Evolutionary conservation across 192 early-diverging fungal genomes (phyloP).

Genomic region (Gonapodya prolifera): DNA sequence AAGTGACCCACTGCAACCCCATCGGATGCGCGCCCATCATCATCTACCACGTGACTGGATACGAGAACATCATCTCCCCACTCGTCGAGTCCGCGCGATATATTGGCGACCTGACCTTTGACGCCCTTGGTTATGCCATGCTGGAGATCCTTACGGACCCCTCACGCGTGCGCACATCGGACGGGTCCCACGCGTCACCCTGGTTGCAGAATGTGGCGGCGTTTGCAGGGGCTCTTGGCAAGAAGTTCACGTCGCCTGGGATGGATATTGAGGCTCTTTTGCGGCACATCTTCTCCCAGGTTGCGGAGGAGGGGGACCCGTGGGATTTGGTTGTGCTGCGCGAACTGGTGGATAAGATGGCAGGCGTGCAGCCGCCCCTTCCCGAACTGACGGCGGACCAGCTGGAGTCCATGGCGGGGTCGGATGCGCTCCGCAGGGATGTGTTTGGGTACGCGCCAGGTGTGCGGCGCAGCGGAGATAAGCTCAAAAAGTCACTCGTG

Average conservation of each 20-base stretch:
- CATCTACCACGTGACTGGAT: constrained; percentile 50
- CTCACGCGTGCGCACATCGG: constrained; percentile 37
- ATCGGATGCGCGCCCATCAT: constrained; percentile 53
- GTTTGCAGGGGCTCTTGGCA: constrained; percentile 52
- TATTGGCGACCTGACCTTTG: constrained; percentile 57
- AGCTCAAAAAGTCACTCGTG: constrained; percentile 38
- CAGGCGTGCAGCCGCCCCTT: constrained; percentile 46
- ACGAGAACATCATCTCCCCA: constrained; percentile 59
- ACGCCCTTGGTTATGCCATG: constrained; percentile 54
- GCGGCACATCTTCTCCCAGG: constrained; percentile 48
- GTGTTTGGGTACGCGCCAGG: too few relatives aligned
- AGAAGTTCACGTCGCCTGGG: constrained; percentile 32
- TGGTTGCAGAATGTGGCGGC: constrained; percentile 54
- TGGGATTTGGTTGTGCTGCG: constrained; percentile 54
- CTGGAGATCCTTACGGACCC: constrained; percentile 50
- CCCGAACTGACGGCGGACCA: constrained; percentile 44
- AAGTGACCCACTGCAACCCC: constrained; percentile 63
- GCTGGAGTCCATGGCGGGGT: constrained; percentile 46
- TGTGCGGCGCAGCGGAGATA: constrained; percentile 28
- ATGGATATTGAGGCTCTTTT: constrained; percentile 54
- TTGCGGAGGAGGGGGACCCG: constrained; percentile 31
- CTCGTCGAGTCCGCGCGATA: constrained; percentile 70
- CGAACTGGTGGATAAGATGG: constrained; percentile 58
- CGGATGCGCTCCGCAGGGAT: constrained; percentile 43
- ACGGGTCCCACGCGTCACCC: constrained; percentile 39